phyloP scores from a whole-genome alignment of 345 rosid species.

The Eucalyptus cladocalyx region DNA sequence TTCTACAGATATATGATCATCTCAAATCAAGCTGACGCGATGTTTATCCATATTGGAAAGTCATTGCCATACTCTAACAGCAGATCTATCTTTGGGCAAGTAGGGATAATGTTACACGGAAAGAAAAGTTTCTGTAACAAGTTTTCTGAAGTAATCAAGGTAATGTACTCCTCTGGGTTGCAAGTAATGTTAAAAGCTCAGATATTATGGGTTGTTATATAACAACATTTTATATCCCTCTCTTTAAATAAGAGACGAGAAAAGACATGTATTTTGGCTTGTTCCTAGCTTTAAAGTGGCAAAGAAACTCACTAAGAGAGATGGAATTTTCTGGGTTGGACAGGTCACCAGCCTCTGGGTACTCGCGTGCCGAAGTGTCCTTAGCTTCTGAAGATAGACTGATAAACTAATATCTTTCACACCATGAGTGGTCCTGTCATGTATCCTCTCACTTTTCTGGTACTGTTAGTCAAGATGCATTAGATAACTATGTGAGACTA shows the following conservation, averaged over 20 bases:
- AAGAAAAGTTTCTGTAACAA: conserved; percentile 36
- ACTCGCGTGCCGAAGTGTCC: not conserved
- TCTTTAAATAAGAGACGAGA: not conserved
- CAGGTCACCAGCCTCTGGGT: not conserved
- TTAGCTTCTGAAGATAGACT: not conserved
- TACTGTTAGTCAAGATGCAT: not conserved
- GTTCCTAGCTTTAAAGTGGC: not conserved
- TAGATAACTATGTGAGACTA: not conserved
- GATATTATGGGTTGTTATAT: not conserved
- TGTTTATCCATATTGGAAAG: not conserved
- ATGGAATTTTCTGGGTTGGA: not conserved
- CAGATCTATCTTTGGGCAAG: conserved; percentile 20
- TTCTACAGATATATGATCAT: conserved; percentile 35
- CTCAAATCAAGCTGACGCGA: conserved; percentile 5
- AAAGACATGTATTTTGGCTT: not conserved
- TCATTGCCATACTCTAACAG: not conserved
- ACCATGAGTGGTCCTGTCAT: not conserved
- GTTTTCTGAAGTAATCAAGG: conserved; percentile 39
- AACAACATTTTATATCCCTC: not conserved
- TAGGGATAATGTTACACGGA: conserved; percentile 57
- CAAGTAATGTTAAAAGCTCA: not conserved
- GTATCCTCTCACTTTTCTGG: not conserved
- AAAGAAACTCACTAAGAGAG: not conserved
- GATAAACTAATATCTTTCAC: not conserved
- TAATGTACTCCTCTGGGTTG: not conserved